A percentile compares a stretch with the other conserved stretches of the same genome.
Conservation (phyloP, 352 stramenopile genomes). For the Saprolegnia parasitica region DNA sequence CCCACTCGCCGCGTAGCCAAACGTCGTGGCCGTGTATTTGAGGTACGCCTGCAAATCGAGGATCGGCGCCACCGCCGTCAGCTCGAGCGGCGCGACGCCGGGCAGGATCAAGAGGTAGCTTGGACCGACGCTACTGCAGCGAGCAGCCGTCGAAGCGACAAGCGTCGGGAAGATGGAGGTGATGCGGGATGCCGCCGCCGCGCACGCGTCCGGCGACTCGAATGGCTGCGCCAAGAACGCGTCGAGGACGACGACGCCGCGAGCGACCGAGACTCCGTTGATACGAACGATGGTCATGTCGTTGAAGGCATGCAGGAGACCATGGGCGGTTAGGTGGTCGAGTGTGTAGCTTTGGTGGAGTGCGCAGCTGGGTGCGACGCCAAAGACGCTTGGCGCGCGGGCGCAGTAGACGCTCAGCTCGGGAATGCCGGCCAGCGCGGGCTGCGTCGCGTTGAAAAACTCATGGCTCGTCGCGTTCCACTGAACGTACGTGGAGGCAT, state of each 20-base stretch:
- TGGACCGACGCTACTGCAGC: background rate
- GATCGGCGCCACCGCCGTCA: slow-evolving; percentile 4
- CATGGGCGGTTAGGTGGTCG: background rate
- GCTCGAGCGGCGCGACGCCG: background rate
- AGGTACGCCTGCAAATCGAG: slow-evolving; percentile 20
- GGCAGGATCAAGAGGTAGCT: background rate
- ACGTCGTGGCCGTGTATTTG: background rate
- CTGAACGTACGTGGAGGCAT: background rate
- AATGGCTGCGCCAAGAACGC: slow-evolving; percentile 24
- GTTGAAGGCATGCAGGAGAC: background rate
- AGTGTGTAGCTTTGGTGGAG: slow-evolving; percentile 5
- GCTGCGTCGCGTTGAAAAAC: background rate
- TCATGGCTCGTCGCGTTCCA: slow-evolving; percentile 8
- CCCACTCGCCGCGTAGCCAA: slow-evolving; percentile 12
- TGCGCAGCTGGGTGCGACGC: background rate
- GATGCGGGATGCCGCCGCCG: background rate
- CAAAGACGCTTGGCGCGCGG: background rate
- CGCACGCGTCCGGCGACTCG: background rate
- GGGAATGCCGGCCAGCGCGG: slow-evolving; percentile 2
- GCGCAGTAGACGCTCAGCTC: slow-evolving; percentile 13
- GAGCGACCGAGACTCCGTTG: background rate
- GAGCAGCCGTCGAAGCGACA: background rate
- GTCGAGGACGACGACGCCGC: slow-evolving; percentile 20
- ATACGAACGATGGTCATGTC: background rate
- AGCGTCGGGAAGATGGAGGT: background rate